These are phyloP conservation scores for Penicillium steckii DNA, from an alignment of 495 filamentous ascomycete genomes.

Conservation along the genomic window DNA sequence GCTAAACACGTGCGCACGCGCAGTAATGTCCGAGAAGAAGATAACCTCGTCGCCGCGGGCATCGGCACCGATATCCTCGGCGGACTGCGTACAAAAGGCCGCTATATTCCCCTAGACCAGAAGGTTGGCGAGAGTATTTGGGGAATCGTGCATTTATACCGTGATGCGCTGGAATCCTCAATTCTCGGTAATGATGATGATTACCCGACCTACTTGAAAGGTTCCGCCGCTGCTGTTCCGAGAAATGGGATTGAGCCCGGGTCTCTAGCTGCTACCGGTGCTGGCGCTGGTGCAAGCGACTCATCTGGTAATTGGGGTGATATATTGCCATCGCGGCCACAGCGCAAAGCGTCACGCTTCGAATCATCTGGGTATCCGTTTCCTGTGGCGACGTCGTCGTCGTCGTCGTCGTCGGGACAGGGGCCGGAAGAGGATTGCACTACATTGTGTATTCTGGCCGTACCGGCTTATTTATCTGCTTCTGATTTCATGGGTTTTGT, in stretches of 20 bases:
- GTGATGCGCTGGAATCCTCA: slow-evolving; percentile 76
- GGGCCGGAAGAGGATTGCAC: slow-evolving; percentile 65
- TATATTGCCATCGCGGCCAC: background rate
- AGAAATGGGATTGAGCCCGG: slow-evolving; percentile 10
- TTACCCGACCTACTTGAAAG: slow-evolving; percentile 41
- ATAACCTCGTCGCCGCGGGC: slow-evolving; percentile 43
- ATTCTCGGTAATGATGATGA: slow-evolving; percentile 37
- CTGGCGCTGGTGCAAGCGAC: background rate
- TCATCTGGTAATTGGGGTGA: too few relatives aligned
- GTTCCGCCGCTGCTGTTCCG: slow-evolving; percentile 36
- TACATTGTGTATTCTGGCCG: slow-evolving; percentile 91
- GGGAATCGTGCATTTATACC: slow-evolving; percentile 92
- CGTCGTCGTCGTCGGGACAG: slow-evolving; percentile 13
- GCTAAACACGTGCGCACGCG: slow-evolving; percentile 13
- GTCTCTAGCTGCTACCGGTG: background rate
- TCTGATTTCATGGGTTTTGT: slow-evolving; percentile 91
- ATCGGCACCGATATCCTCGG: slow-evolving; percentile 52
- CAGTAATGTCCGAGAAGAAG: slow-evolving; percentile 11
- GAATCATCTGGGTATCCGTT: slow-evolving; percentile 21
- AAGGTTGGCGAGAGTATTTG: slow-evolving; percentile 82
- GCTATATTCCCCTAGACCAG: slow-evolving; percentile 70
- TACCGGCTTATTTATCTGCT: slow-evolving; percentile 88
- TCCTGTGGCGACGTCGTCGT: slow-evolving; percentile 19
- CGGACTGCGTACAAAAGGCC: slow-evolving; percentile 69
- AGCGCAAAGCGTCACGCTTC: background rate